Evolutionary conservation across 257 asterid species (phyloP).

Genomic region (Datura wrightii): DNA sequence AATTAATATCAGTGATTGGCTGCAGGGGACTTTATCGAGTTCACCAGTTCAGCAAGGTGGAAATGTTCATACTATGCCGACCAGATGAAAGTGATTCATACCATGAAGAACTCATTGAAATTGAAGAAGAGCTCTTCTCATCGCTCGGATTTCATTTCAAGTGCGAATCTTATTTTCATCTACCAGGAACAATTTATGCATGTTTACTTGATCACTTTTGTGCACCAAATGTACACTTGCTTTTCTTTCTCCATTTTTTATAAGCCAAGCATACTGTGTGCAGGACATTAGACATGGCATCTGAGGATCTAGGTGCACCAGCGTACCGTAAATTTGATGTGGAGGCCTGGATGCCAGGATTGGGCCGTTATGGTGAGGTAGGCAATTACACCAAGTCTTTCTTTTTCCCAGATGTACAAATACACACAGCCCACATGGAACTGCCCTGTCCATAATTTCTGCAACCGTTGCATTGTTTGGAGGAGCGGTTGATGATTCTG

Average conservation of each 20-base stretch:
- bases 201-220: neutral
- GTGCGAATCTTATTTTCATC: slow-evolving; percentile 44
- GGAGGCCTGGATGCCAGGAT: slow-evolving; percentile 99
- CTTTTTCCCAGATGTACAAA: neutral
- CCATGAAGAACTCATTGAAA: slow-evolving; percentile 75
- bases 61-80: slow-evolving; percentile 89
- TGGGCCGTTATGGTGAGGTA: slow-evolving; percentile 97
- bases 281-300: slow-evolving; percentile 95
- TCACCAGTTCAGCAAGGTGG: slow-evolving; percentile 99
- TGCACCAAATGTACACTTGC: neutral
- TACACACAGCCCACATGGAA: neutral
- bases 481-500: neutral
- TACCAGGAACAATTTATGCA: slow-evolving; percentile 1
- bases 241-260: neutral
- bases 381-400: neutral
- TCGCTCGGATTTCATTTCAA: slow-evolving; percentile 91
- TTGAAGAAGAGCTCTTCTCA: slow-evolving; percentile 84
- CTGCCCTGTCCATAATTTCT: slow-evolving; percentile 5
- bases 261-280: neutral
- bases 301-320: slow-evolving; percentile 96
- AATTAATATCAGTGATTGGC: slow-evolving; percentile 33
- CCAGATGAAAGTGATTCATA: slow-evolving; percentile 84
- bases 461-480: neutral
- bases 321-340: slow-evolving; percentile 95
- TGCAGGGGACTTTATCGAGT: slow-evolving; percentile 96